Base-by-base conservation (phyloP, 1,284 basidiomycete species). In the Phellinidium pouzarii region DNA sequence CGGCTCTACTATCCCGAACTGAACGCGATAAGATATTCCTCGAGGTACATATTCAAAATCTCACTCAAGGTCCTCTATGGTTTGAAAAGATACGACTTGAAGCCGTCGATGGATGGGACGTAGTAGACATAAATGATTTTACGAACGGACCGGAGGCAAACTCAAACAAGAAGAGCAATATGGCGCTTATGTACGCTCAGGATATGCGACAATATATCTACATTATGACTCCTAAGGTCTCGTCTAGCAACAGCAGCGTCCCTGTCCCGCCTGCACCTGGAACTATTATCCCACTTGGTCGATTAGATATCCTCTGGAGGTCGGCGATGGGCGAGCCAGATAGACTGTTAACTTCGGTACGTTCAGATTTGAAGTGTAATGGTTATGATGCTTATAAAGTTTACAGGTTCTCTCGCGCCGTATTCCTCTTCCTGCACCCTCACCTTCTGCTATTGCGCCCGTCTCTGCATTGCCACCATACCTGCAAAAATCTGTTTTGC, bases 21-120 rank as follows among this genome's bases (percentile, higher is more conserved):
- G 82, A 88, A 60, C 76, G 88, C 40, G 82, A 87, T 46, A 88
- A 90, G 57, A 76, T 92, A 20, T 92, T 91, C 64, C 79, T 94
- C 17, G 91, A 94, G 65, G 80, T 93, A 0, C 87, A 93, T 61
- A 83, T 93, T 27, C 91, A 94, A 64, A 94, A 94, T 60, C 70
- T 86, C 50, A 90, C 88, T 0, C 77, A 78, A 50, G 83, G 86
- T 14, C 77, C 84, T 0, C 78, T 94, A 68, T 80, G 79, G 68
- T 87, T 94, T 52, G 84, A 89, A 58, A 74, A 75, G 14, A 84
- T 93, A 71, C 68, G 71, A 9, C 78, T 94, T 50, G 86, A 91
- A 58, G 78, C 83, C 43, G 77, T 79, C 1, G 82, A 87, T 3
- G 83, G 79, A 0, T 88, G 91, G 80, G 65, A 70, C 25, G 79